Evolutionary conservation across 1,284 basidiomycete genomes (phyloP), one percentile per base, ranked within the genome.

Genomic region (Ustilago vetiveriae): DNA sequence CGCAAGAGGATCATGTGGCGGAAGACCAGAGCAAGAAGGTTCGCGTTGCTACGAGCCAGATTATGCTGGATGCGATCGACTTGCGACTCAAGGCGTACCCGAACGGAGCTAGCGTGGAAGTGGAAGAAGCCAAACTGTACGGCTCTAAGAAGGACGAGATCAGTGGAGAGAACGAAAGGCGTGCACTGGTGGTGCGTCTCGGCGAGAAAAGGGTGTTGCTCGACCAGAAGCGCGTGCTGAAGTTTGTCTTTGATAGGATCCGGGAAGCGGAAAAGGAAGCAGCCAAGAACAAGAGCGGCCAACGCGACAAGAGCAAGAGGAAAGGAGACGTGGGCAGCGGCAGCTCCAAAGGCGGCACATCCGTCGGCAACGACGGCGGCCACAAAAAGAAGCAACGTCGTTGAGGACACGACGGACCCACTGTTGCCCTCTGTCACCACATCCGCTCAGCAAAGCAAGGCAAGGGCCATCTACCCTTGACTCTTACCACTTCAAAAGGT

Each of bases 171-270:
- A 73, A 60, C 27, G 43, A 75, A 4, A 84, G 85, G 55, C 85
- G 89, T 57, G 91, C 92, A 1, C 74, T 90, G 8, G 84, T 91
- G 36, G 90, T 94, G 4, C 86, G 92, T 33, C 76, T 91, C 23
- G 91, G 91, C 6, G 92, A 94, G 83, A 92, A 93, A 83, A 83
- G 86, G 23, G 88, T 93, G 19, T 74, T 94, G 41, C 79, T 54
- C 4, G 66, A 72, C 7, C 71, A 75, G 33, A 65, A 66, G 51
- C 44, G 68, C 1, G 66, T 71, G 6, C 52, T 77, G 29, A 54
- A 55, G 33, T 66, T 60, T 27, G 71, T 73, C 23, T 24, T 62
- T 4, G 65, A 60, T 17, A 27, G 51, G 19, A 54, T 65, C 19
- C 39, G 46, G 2, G 56, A 65, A n/a, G 60, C 57, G 6, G 59